phyloP scores from a whole-genome alignment of 768 basidiomycete species.

The Boletus vinaceobasis region DNA sequence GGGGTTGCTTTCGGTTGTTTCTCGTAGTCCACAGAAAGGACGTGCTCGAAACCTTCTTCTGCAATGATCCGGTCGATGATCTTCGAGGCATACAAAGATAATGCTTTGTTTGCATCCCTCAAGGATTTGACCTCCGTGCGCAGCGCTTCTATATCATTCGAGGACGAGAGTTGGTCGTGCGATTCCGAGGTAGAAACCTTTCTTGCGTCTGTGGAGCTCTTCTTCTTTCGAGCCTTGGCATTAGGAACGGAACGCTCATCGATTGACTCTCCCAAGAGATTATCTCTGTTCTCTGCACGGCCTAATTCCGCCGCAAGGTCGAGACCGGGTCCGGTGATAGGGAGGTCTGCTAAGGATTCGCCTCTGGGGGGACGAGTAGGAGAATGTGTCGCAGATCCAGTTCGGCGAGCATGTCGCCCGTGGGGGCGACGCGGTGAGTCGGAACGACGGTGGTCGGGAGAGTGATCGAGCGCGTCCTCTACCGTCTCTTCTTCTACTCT shows the following conservation, averaged over 20 bases:
- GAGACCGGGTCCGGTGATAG: slow-evolving; percentile 84
- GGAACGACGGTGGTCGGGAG: slow-evolving; percentile 37
- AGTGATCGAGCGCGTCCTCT: slow-evolving; percentile 41
- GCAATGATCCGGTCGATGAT: slow-evolving; percentile 97
- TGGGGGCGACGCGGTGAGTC: slow-evolving; percentile 40
- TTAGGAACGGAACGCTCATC: slow-evolving; percentile 48
- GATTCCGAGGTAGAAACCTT: slow-evolving; percentile 36
- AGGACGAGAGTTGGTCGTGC: slow-evolving; percentile 41
- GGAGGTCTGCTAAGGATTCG: slow-evolving; percentile 82
- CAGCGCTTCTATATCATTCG: slow-evolving; percentile 69
- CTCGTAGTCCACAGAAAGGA: slow-evolving; percentile 90
- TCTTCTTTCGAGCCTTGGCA: slow-evolving; percentile 46
- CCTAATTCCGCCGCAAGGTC: slow-evolving; percentile 91
- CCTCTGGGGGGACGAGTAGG: slow-evolving; percentile 48
- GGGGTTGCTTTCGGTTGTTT: slow-evolving; percentile 48
- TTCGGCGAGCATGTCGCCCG: slow-evolving; percentile 48
- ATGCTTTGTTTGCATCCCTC: slow-evolving; percentile 93
- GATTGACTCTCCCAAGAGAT: slow-evolving; percentile 52
- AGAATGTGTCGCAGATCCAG: slow-evolving; percentile 51
- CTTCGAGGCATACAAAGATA: slow-evolving; percentile 94
- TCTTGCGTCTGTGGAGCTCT: slow-evolving; percentile 28
- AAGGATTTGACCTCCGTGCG: slow-evolving; percentile 86
- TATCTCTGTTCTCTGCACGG: slow-evolving; percentile 86
- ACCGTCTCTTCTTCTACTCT: slow-evolving; percentile 53
- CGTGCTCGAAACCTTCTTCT: slow-evolving; percentile 95